phyloP scores from a whole-genome alignment of 2,329 filamentous ascomycete genomes.

The Trichoderma semiorbis region DNA sequence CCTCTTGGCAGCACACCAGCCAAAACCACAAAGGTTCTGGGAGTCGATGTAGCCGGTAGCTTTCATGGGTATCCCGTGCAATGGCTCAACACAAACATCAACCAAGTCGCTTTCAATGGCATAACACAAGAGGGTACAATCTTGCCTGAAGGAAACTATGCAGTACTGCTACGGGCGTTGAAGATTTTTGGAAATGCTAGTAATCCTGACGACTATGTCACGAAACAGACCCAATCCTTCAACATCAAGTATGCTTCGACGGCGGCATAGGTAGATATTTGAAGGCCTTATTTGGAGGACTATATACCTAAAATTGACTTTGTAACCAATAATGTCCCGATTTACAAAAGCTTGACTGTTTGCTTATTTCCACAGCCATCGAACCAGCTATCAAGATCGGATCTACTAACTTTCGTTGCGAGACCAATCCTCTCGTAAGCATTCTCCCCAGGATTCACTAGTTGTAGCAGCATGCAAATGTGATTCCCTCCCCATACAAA shows the following conservation, averaged over 20 bases:
- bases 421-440: slow-evolving; percentile 9
- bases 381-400: slow-evolving; percentile 3
- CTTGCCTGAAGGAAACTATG: not conserved
- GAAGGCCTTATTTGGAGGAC: no score
- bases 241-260: slow-evolving; percentile 2
- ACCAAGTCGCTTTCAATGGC: not conserved
- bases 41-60: not conserved
- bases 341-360: not conserved
- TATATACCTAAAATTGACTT: not conserved
- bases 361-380: not conserved
- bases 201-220: not conserved
- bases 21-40: not conserved
- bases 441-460: not conserved
- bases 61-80: not conserved
- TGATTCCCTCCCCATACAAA: slow-evolving; percentile 17
- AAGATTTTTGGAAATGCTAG: not conserved
- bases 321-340: not conserved
- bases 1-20: not conserved
- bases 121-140: not conserved
- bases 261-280: not conserved
- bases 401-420: not conserved
- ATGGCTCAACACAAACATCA: not conserved
- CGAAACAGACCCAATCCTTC: not conserved
- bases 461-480: slow-evolving; percentile 8
- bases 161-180: not conserved